Base-by-base conservation (phyloP, 768 basidiomycete species). In the Psilocybe subaeruginosa region DNA sequence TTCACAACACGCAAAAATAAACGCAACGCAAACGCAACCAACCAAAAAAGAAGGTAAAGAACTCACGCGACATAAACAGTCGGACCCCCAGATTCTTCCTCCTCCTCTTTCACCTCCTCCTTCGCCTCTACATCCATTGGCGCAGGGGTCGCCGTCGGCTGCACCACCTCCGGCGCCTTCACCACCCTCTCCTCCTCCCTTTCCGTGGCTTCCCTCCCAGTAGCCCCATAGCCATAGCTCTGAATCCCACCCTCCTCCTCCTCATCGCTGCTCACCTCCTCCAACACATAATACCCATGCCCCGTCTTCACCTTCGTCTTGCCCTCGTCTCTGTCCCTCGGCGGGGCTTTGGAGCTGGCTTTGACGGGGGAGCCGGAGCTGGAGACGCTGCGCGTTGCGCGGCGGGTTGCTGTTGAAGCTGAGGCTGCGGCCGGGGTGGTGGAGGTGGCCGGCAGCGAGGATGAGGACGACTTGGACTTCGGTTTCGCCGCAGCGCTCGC, bases 31-130 rank as follows among this genome's bases (percentile, higher is more conserved):
- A 23, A 2, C 23, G 2, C 23, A 23, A 23, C 2, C 49, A 50
- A 41, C 19, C 7, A 17, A 11, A n/a, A n/a, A n/a, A n/a, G n/a
- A n/a, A 23, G 23, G 23, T 23, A 23, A 45, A 49, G 19, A 5
- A 89, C 92, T 73, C 75, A 93, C 90, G 93, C 93, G 60, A 95
- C 91, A 76, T 94, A 95, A 16, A 95, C 80, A 2, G 90, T 83
- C 47, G 79, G 69, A 17, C 65, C 65, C 0, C 56, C 62, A 30
- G 56, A 55, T 39, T 66, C 63, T 45, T 62, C 57, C 31, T 59
- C 56, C 27, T 60, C 59, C 3, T 6, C 33, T 4, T 35, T 6
- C 3, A 35, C 33, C 9, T 41, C 37, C 31, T 49, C 9, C 33
- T 35, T 19, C 19, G 19, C 19, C 19, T 19, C 19, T 0, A 43